Base-by-base conservation (phyloP, 2,329 filamentous ascomycete species). In the Alternaria atra region DNA sequence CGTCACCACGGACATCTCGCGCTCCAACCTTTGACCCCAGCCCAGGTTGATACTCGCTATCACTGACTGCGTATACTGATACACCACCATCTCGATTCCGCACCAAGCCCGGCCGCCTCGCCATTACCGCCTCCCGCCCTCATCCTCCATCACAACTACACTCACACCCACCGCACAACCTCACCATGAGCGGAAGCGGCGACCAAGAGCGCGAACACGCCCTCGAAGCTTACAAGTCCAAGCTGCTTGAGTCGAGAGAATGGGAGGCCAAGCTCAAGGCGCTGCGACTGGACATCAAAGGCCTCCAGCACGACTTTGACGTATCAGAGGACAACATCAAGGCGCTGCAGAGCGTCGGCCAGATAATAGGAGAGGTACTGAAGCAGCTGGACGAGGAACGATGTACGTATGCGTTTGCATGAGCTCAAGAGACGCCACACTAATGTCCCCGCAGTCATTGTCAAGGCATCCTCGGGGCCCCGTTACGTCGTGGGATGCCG, bases 251-350 rank as follows among this genome's bases (percentile, higher is more conserved):
- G 81, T 97, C 96, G 73, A 89, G 96, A 81, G 95, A 99, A 86
- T 98, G 93, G 93, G 96, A 99, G 82, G 91, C 94, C 53, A 99
- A 98, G 86, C 88, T 99, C 64, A 99, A 98, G 85, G 88, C 90
- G 54, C 84, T 99, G 73, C 92, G 95, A 65, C 84, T 97, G 82
- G 95, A 97, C 72, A 97, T 99, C 81, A 99, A 98, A 84, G 93
- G 91, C 61, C 83, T 98, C 56, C 93, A 97, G 79, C 93, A 91
- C 77, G 94, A 98, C 74, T 99, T 94, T 76, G 94, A 99, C 80
- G 89, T 94, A 70, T 98, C 95, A 55, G 95, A 99, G 80, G 96
- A 99, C 70, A 98, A 98, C 84, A 98, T 99, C 86, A 99, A 99
- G 85, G 95, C 95, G 69, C 84, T 99, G 76, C 95, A 99, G 84